phyloP scores from a whole-genome alignment of 2,329 filamentous ascomycete species.

The Talaromyces marneffei region DNA sequence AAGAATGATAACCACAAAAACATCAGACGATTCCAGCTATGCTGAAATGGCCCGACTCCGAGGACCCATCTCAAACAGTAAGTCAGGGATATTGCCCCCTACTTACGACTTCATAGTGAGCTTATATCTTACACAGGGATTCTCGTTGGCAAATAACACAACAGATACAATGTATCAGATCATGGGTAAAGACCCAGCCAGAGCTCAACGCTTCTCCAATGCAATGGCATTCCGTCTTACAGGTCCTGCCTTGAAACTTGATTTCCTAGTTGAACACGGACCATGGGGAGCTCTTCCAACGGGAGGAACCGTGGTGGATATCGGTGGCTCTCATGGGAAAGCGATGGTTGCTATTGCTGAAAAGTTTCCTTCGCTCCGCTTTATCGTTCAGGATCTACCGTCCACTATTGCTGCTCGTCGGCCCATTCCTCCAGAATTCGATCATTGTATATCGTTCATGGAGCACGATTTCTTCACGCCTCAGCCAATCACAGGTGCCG shows the following conservation, averaged over 20 bases:
- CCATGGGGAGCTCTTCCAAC: not conserved
- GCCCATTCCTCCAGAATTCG: not conserved
- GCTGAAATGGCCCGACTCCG: constrained; percentile 12
- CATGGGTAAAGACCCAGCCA: not conserved
- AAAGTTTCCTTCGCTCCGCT: constrained; percentile 47
- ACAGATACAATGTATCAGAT: not conserved
- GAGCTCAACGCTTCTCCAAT: constrained; percentile 10
- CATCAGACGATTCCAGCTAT: not conserved
- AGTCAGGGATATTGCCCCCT: not conserved
- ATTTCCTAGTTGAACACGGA: constrained; percentile 2
- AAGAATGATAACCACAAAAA: not conserved
- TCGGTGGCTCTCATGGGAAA: constrained; percentile 53
- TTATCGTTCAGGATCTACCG: constrained; percentile 49
- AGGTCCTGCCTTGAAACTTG: not conserved
- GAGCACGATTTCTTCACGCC: constrained; percentile 22
- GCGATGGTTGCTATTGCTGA: constrained; percentile 51
- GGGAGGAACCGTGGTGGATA: constrained; percentile 9
- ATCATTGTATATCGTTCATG: constrained; percentile 18
- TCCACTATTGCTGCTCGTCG: constrained; percentile 24
- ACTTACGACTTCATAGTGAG: not conserved
- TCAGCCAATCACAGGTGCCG: constrained; percentile 20
- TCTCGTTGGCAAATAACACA: constrained; percentile 4
- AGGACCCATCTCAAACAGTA: constrained; percentile 8
- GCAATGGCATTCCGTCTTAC: constrained; percentile 10
- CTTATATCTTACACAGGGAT: not conserved